These are phyloP conservation scores for Penicillium cataractarum DNA, from an alignment of 495 filamentous ascomycete genomes.

Conservation along the genomic window DNA sequence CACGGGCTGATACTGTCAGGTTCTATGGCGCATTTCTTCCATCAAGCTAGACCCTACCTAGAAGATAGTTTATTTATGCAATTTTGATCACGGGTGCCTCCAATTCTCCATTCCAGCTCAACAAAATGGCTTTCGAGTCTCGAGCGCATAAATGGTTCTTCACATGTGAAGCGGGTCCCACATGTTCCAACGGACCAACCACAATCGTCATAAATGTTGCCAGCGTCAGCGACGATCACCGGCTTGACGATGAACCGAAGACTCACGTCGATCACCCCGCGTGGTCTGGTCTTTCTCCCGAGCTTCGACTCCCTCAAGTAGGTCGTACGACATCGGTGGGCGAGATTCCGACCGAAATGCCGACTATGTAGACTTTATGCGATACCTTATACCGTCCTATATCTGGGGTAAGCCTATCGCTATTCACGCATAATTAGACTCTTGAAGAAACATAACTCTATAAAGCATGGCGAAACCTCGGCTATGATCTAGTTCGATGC, in stretches of 20 bases:
- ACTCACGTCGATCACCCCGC: constrained; percentile 10
- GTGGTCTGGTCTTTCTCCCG: not conserved
- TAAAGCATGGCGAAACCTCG: constrained; percentile 16
- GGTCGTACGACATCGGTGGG: constrained; percentile 27
- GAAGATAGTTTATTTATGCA: no score
- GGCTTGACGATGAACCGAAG: constrained; percentile 1
- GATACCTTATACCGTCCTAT: not conserved
- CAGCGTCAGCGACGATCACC: constrained; percentile 12
- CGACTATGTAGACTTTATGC: constrained; percentile 18
- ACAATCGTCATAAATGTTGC: constrained; percentile 7
- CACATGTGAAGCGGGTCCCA: constrained; percentile 20
- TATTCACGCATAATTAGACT: not conserved
- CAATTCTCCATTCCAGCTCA: no score
- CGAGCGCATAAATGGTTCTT: not conserved
- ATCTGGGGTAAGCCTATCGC: not conserved
- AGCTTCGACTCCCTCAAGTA: constrained; percentile 4
- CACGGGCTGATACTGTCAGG: no score
- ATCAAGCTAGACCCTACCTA: no score
- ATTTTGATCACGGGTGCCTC: no score
- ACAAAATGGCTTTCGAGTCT: not conserved
- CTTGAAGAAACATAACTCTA: not conserved
- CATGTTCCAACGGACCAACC: constrained; percentile 8
- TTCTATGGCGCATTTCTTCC: no score
- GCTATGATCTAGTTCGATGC: constrained; percentile 5
- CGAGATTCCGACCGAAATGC: constrained; percentile 17